A percentile compares a stretch with the other conserved stretches of the same genome.
Evolutionary conservation across 768 basidiomycete species (phyloP).

Genomic region (Lactifluus piperatus): DNA sequence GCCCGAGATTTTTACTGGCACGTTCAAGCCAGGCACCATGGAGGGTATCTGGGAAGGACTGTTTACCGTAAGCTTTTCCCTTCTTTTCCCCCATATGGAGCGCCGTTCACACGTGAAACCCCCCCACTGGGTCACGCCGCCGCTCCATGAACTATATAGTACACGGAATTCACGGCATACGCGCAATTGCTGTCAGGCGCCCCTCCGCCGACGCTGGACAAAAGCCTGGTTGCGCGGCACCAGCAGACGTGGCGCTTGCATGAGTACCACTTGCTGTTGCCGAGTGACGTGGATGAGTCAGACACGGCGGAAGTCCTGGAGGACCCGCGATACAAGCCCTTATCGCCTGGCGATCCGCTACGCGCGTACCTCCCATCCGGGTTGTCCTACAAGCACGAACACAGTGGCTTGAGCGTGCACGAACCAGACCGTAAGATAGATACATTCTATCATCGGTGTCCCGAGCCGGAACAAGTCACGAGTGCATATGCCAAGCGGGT

Average conservation of each 20-base stretch:
- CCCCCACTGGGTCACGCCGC: background rate
- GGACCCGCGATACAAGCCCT: conserved; percentile 23
- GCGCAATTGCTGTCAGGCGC: conserved; percentile 65
- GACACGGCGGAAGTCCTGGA: conserved; percentile 13
- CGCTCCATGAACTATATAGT: conserved; percentile 33
- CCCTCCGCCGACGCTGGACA: conserved; percentile 55
- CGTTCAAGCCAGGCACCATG: conserved; percentile 56
- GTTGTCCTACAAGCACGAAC: conserved; percentile 40
- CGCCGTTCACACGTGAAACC: background rate
- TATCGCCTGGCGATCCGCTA: conserved; percentile 53
- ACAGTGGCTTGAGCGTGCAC: conserved; percentile 39
- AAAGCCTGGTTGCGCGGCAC: conserved; percentile 72
- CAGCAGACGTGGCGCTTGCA: conserved; percentile 85
- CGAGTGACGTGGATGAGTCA: conserved; percentile 26
- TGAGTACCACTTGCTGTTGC: conserved; percentile 52
- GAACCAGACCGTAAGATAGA: conserved; percentile 32
- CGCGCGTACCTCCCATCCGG: conserved; percentile 52
- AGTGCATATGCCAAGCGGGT: conserved; percentile 25
- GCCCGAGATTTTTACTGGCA: conserved; percentile 31
- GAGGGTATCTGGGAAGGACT: conserved; percentile 77
- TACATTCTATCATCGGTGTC: conserved; percentile 25
- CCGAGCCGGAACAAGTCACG: conserved; percentile 4
- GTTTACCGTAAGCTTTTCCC: conserved; percentile 48
- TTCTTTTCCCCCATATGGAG: background rate
- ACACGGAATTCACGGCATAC: conserved; percentile 80